Evolutionary conservation across 1,139 yeast species (phyloP), one percentile per base, ranked within the genome.

Genomic region (Nematodospora anomalae): DNA sequence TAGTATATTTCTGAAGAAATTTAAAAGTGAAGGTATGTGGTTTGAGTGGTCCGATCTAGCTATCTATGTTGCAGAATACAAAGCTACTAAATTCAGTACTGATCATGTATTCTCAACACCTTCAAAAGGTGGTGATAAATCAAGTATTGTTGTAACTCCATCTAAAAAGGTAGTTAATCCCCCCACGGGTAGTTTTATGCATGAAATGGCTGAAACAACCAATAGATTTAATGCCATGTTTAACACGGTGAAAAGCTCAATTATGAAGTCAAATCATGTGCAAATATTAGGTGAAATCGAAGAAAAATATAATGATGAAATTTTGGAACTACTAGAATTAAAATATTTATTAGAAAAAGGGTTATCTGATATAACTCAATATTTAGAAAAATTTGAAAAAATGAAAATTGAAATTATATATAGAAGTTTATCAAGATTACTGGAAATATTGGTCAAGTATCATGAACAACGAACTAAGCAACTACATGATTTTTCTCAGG

Each of bases 31-130:
- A 42, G 67, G 66, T 2, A 60, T 67, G 65, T 70, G 75, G 75
- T 67, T 68, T 40, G 76, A 71, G 45, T 71, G 76, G 76, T 53
- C 73, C 2, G 72, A 66, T 11, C 45, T 60, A 29, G 67, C 72
- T 6, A 26, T 49, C 3, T 52, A 40, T 25, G 49, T 55, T 4
- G 50, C 61, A 6, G 47, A 47, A 11, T 53, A 42, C 34, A 36
- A 42, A 10, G 26, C 23, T 16, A 23, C 16, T 3, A 4, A 13
- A 16, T 12, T 14, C 16, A 28, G 35, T 23, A 21, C 25, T 18
- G 21, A 18, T 6, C 7, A 18, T 18, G 21, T 18, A 8, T 18
- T 18, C 15, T 28, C 36, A 3, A 31, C 43, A 2, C 34, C 44
- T 21, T 29, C 30, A 4, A 26, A 18, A 13, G 26, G 37, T 5